Percentiles rank a stretch among this genome's conserved stretches.
phyloP scores from a whole-genome alignment of 2,329 filamentous ascomycete species.

The Fusarium austroafricanum region DNA sequence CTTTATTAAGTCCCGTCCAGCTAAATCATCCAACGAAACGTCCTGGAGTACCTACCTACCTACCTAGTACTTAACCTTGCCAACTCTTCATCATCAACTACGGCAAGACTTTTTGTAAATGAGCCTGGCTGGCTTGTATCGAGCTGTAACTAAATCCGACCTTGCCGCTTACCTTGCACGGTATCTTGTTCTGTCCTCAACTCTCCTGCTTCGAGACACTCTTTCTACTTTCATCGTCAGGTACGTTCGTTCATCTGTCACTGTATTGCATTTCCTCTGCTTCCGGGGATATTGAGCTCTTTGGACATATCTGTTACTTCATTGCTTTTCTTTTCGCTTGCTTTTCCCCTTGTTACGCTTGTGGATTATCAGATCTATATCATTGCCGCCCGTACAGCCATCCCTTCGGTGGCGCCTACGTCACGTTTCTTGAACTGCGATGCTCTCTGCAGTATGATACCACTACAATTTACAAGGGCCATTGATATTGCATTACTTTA shows the following conservation, averaged over 20 bases:
- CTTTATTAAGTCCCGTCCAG: conserved; percentile 3
- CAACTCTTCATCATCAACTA: conserved; percentile 40
- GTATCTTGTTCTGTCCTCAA: background rate
- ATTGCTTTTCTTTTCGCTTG: background rate
- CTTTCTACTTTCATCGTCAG: conserved; percentile 15
- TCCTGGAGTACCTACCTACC: conserved; percentile 2
- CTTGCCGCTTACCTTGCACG: conserved; percentile 8
- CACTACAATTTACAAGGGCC: conserved; percentile 10
- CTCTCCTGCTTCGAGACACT: conserved; percentile 4
- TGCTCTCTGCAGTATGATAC: conserved; percentile 25
- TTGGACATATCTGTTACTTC: background rate
- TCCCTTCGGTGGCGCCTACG: conserved; percentile 38
- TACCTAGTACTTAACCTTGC: conserved; percentile 11
- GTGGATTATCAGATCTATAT: conserved; percentile 12
- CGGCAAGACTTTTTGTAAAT: conserved; percentile 34
- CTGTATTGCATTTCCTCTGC: conserved; percentile 1
- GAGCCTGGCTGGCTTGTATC: conserved; percentile 13
- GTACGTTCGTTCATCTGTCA: conserved; percentile 26
- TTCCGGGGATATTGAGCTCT: background rate
- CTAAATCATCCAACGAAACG: conserved; percentile 26
- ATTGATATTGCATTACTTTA: conserved; percentile 1
- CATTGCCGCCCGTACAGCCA: conserved; percentile 24
- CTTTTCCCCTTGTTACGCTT: background rate
- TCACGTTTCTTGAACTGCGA: conserved; percentile 38
- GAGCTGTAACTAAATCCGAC: conserved; percentile 15